Evolutionary conservation across 1,139 yeast species (phyloP).

Genomic region (Kodamaea derodonti): DNA sequence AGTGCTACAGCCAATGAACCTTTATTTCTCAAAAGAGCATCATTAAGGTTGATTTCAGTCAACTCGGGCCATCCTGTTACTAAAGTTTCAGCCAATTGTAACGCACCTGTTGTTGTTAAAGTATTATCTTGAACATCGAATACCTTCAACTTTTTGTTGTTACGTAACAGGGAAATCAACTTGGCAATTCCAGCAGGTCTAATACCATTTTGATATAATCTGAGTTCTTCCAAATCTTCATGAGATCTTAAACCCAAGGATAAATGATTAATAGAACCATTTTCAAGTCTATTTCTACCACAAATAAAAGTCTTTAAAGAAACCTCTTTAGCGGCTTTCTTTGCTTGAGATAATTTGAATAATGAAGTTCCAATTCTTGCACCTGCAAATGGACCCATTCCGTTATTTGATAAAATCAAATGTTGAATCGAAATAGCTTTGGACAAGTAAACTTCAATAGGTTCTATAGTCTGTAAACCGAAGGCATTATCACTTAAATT

Average conservation of each 20-base stretch:
- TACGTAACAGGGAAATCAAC: conserved; percentile 70
- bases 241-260: conserved; percentile 77
- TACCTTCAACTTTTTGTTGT: conserved; percentile 56
- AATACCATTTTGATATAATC: conserved; percentile 92
- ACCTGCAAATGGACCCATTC: conserved; percentile 98
- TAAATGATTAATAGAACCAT: conserved; percentile 81
- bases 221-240: conserved; percentile 64
- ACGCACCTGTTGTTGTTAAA: conserved; percentile 73
- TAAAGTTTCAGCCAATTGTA: conserved; percentile 52
- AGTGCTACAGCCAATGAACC: conserved; percentile 62
- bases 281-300: conserved; percentile 94
- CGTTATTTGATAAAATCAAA: conserved; percentile 86
- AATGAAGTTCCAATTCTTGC: conserved; percentile 87
- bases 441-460: conserved; percentile 72
- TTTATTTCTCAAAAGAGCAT: conserved; percentile 74
- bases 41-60: conserved; percentile 79
- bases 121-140: conserved; percentile 95
- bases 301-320: conserved; percentile 80
- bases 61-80: conserved; percentile 51
- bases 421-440: conserved; percentile 80
- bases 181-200: conserved; percentile 87
- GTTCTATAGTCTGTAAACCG: conserved; percentile 92
- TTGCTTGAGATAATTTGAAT: conserved; percentile 65
- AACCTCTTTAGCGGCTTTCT: conserved; percentile 41
- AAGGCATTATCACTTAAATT: conserved; percentile 94